phyloP scores from a whole-genome alignment of 2,329 filamentous ascomycete genomes.

The Allantophomopsis lycopodina region DNA sequence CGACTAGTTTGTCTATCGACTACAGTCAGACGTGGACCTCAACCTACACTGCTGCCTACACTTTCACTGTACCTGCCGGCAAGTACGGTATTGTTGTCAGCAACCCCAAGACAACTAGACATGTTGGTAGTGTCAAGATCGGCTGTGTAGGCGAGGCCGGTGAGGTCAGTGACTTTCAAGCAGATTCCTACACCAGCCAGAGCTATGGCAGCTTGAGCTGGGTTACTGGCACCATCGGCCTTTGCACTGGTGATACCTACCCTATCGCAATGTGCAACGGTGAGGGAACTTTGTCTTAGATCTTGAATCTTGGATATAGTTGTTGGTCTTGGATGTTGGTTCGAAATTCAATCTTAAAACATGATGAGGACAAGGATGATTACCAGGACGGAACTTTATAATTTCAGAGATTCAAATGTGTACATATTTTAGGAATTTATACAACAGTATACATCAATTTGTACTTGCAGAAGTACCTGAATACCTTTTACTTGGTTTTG shows the following conservation, averaged over 20 bases:
- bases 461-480: too few relatives aligned
- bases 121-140: constrained; percentile 19
- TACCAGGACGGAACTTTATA: too few relatives aligned
- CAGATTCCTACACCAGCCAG: constrained; percentile 21
- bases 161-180: constrained; percentile 14
- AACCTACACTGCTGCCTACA: constrained; percentile 16
- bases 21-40: constrained; percentile 20
- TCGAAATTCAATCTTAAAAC: too few relatives aligned
- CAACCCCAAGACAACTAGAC: constrained; percentile 20
- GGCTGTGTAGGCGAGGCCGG: constrained; percentile 19
- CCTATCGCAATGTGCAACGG: constrained; percentile 24
- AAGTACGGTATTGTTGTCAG: constrained; percentile 25
- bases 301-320: too few relatives aligned
- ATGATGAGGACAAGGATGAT: too few relatives aligned
- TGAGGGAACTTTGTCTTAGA: constrained; percentile 11
- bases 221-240: constrained; percentile 24
- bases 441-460: too few relatives aligned
- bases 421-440: too few relatives aligned
- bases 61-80: constrained; percentile 19
- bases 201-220: constrained; percentile 19
- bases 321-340: too few relatives aligned
- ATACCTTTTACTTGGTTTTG: too few relatives aligned
- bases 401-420: too few relatives aligned
- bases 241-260: constrained; percentile 22
- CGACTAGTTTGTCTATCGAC: constrained; percentile 10